Conservation (phyloP, 768 basidiomycete species). For the Rhodosporidiobolus odoratus region DNA sequence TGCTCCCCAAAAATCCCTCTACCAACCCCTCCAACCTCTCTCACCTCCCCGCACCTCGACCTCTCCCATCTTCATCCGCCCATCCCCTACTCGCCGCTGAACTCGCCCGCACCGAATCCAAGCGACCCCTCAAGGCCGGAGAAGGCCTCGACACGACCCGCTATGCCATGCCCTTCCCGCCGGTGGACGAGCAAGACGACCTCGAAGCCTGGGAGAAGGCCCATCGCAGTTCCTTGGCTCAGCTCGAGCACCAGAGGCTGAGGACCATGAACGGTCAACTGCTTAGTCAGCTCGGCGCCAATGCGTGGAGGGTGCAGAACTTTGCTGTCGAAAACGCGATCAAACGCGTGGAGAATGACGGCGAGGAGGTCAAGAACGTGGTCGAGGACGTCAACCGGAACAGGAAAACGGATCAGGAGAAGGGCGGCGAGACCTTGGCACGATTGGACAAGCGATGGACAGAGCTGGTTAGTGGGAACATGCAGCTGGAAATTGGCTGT, state of each 20-base stretch:
- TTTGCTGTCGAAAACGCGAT: constrained; percentile 38
- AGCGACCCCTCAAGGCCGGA: constrained; percentile 13
- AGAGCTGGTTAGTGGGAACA: constrained; percentile 23
- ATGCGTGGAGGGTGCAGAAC: constrained; percentile 37
- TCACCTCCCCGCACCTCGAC: constrained; percentile 22
- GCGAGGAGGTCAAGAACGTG: constrained; percentile 13
- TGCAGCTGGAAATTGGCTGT: constrained; percentile 39
- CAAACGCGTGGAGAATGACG: constrained; percentile 28
- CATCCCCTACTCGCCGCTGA: constrained; percentile 33
- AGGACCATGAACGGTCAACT: constrained; percentile 32
- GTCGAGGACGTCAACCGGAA: constrained; percentile 37
- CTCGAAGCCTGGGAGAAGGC: constrained; percentile 37
- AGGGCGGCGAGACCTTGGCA: constrained; percentile 28
- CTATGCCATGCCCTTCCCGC: constrained; percentile 34
- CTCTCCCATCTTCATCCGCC: constrained; percentile 8
- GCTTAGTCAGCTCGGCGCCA: constrained; percentile 31
- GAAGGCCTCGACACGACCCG: constrained; percentile 36
- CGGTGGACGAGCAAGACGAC: neutral
- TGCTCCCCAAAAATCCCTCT: constrained; percentile 28
- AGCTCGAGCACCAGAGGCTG: constrained; percentile 39
- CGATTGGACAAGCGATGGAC: constrained; percentile 36
- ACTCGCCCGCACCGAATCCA: constrained; percentile 31
- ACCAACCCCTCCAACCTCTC: constrained; percentile 29
- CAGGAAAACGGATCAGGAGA: constrained; percentile 34
- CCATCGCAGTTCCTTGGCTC: constrained; percentile 26